phyloP scores from a whole-genome alignment of 2,329 filamentous ascomycete species.

The Colletotrichum spaethianum region DNA sequence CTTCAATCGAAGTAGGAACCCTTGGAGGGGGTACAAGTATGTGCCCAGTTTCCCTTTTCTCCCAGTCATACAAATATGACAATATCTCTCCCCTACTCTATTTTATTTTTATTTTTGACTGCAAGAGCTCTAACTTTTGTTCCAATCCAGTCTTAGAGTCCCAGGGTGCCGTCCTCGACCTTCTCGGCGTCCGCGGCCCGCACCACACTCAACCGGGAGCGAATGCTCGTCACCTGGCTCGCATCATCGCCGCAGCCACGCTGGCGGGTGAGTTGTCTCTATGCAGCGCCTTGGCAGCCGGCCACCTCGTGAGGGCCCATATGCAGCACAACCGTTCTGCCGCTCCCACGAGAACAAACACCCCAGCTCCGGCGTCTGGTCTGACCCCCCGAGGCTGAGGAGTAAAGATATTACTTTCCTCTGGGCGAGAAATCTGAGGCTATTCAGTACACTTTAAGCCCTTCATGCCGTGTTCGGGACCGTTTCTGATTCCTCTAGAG shows the following conservation, averaged over 20 bases:
- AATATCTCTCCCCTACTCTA: too few relatives aligned
- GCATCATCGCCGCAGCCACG: conserved; percentile 89
- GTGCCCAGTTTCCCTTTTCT: too few relatives aligned
- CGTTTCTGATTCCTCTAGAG: too few relatives aligned
- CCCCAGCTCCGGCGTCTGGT: too few relatives aligned
- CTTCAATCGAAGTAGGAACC: conserved; percentile 96
- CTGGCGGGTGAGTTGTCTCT: conserved; percentile 93
- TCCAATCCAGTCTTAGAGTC: conserved; percentile 97
- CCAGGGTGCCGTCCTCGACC: conserved; percentile 94
- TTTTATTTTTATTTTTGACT: too few relatives aligned
- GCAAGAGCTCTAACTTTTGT: too few relatives aligned
- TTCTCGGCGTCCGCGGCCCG: conserved; percentile 92
- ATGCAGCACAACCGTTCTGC: conserved; percentile 95
- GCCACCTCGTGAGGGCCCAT: conserved; percentile 91
- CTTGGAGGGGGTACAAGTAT: conserved; percentile 96
- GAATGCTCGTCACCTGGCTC: conserved; percentile 89
- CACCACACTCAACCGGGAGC: conserved; percentile 93
- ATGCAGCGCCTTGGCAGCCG: conserved; percentile 91
- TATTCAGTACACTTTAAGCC: too few relatives aligned
- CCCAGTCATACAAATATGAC: too few relatives aligned
- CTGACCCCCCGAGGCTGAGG: too few relatives aligned
- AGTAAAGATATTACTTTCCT: too few relatives aligned
- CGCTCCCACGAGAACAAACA: conserved; percentile 78
- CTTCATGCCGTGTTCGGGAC: too few relatives aligned
- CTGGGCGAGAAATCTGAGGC: too few relatives aligned